Evolutionary conservation across 148 eudicot species (phyloP).

Genomic region (Chenopodium quinoa): DNA sequence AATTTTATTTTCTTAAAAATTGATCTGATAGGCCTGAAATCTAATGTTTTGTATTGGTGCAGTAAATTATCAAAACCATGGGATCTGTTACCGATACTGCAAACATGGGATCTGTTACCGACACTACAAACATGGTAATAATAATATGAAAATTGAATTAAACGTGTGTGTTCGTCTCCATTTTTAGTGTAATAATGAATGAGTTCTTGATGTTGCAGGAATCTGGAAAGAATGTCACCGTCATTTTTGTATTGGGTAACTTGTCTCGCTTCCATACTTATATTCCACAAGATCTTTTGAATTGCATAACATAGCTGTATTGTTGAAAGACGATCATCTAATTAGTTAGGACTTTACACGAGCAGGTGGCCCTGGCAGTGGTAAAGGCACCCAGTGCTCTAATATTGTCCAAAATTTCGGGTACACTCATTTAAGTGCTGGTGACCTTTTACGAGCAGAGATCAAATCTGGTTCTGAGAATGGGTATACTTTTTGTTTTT

Average conservation of each 20-base stretch:
- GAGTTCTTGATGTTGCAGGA: slow-evolving; percentile 24
- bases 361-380: slow-evolving; percentile 54
- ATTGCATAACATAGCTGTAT: background rate
- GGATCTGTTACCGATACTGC: slow-evolving; percentile 28
- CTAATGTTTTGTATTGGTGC: slow-evolving; percentile 11
- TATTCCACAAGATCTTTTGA: background rate
- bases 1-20: background rate
- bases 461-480: slow-evolving; percentile 48
- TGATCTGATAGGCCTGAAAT: background rate
- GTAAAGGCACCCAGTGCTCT: slow-evolving; percentile 52
- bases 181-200: background rate
- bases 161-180: too few species aligned
- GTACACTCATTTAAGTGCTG: slow-evolving; percentile 55
- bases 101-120: slow-evolving; percentile 25
- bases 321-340: background rate
- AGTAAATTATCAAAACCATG: slow-evolving; percentile 27
- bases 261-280: background rate
- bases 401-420: slow-evolving; percentile 43
- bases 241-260: slow-evolving; percentile 40
- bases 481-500: slow-evolving; percentile 28
- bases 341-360: background rate
- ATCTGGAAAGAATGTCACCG: slow-evolving; percentile 28
- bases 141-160: too few species aligned
- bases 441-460: slow-evolving; percentile 49
- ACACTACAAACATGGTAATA: slow-evolving; percentile 23